Evolutionary conservation across 768 basidiomycete species (phyloP).

Genomic region (Lactarius psammicola): DNA sequence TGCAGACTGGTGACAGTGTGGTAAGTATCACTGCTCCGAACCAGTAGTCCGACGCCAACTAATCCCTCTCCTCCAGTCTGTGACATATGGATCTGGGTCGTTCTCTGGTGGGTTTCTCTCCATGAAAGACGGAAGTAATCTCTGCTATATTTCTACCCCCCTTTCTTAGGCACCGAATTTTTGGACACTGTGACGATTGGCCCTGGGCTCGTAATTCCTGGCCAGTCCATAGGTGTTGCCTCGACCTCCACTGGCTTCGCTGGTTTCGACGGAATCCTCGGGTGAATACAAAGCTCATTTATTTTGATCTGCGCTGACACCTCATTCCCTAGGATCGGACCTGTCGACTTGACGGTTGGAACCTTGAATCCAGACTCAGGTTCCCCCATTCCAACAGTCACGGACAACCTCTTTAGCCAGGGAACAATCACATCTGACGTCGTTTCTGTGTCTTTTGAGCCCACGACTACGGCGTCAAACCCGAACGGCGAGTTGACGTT

Average conservation of each 20-base stretch:
- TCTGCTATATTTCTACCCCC: not conserved
- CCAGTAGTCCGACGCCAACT: not conserved
- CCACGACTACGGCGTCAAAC: conserved; percentile 26
- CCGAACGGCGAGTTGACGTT: conserved; percentile 38
- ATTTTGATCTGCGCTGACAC: not conserved
- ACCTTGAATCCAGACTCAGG: conserved; percentile 19
- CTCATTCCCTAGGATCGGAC: conserved; percentile 34
- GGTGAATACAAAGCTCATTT: conserved; percentile 21
- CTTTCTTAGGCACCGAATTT: conserved; percentile 1
- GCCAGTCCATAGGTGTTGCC: conserved; percentile 44
- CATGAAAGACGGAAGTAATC: not conserved
- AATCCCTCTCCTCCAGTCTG: not conserved
- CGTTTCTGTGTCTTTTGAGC: conserved; percentile 35
- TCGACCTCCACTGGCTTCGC: conserved; percentile 31
- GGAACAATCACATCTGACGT: conserved; percentile 30
- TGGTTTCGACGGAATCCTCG: conserved; percentile 42
- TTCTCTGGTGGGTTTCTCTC: conserved; percentile 16
- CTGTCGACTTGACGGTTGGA: conserved; percentile 36
- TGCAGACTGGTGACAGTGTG: not conserved
- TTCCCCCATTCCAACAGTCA: conserved; percentile 34
- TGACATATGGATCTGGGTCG: conserved; percentile 19
- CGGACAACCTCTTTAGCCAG: conserved; percentile 36
- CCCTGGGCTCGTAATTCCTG: conserved; percentile 26
- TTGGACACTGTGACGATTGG: conserved; percentile 2
- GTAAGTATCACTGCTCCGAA: not conserved